Percentiles rank a stretch among this genome's conserved stretches.
Evolutionary conservation across 768 basidiomycete genomes (phyloP).

Genomic region (Trametopsis cervina): DNA sequence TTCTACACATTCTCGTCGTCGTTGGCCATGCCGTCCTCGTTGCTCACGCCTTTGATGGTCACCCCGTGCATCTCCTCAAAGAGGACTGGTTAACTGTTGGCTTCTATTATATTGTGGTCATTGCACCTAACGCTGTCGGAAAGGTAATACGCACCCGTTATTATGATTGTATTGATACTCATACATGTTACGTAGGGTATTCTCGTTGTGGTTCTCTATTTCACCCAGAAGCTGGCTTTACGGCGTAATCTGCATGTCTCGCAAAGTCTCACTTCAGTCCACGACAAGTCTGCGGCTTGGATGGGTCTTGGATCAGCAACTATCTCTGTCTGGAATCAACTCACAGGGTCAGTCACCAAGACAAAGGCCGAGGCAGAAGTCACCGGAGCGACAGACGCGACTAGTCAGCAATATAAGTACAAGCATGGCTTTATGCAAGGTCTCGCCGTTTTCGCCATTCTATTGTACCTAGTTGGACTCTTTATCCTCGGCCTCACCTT

Average conservation of each 20-base stretch:
- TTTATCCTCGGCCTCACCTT: background rate
- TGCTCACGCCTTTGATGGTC: background rate
- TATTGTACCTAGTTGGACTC: background rate
- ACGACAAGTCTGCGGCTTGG: slow-evolving; percentile 12
- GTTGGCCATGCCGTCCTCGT: background rate
- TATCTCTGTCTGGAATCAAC: background rate
- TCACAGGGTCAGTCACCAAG: no score
- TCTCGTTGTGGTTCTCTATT: slow-evolving; percentile 5
- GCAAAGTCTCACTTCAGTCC: slow-evolving; percentile 9
- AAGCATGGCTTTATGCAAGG: no score
- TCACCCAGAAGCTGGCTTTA: slow-evolving; percentile 11
- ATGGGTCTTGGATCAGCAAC: slow-evolving; percentile 9
- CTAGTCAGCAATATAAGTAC: no score
- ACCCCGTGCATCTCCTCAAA: background rate
- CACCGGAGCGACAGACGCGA: no score
- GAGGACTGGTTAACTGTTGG: background rate
- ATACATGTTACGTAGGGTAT: no score
- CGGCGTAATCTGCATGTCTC: no score
- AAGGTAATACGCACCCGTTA: background rate
- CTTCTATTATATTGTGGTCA: background rate
- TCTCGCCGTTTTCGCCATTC: background rate
- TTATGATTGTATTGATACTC: background rate
- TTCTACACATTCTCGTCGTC: background rate
- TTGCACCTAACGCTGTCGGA: background rate
- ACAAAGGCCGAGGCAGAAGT: background rate